Percentiles rank a stretch among this genome's conserved stretches.
Evolutionary conservation across 805 yeast species (phyloP).

Genomic region (Wickerhamomyces chaumierensis): DNA sequence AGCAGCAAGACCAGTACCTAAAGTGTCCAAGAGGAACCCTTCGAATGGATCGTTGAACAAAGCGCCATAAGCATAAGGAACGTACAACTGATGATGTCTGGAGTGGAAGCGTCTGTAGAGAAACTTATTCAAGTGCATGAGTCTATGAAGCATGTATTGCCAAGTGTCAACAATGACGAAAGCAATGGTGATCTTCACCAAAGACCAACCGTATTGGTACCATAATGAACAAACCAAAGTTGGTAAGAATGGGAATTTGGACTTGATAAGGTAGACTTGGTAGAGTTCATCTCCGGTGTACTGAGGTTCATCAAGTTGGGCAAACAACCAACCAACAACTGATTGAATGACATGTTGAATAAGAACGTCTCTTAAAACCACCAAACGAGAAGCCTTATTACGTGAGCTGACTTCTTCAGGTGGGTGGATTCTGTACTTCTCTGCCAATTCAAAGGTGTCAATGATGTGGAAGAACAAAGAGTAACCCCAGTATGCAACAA

Average conservation of each 20-base stretch:
- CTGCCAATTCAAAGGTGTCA: constrained; percentile 68
- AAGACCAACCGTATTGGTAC: constrained; percentile 22
- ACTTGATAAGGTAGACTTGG: constrained; percentile 33
- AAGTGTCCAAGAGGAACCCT: constrained; percentile 84
- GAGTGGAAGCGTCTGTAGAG: constrained; percentile 82
- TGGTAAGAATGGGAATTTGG: background rate
- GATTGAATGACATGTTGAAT: constrained; percentile 82
- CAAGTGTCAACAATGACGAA: constrained; percentile 80
- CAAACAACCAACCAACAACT: constrained; percentile 47
- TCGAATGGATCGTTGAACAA: constrained; percentile 89
- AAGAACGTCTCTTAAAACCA: constrained; percentile 73
- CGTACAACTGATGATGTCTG: constrained; percentile 87
- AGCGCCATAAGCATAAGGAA: constrained; percentile 96
- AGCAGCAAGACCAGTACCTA: constrained; percentile 83
- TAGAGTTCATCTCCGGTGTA: constrained; percentile 39
- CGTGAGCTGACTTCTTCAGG: constrained; percentile 70
- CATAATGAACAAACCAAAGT: background rate
- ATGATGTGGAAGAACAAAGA: constrained; percentile 64
- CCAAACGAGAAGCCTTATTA: constrained; percentile 59
- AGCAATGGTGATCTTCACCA: constrained; percentile 45
- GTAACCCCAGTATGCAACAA: constrained; percentile 74
- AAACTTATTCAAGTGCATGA: constrained; percentile 74
- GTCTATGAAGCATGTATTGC: constrained; percentile 87
- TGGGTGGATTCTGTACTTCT: constrained; percentile 82
- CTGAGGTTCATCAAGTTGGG: constrained; percentile 44